Evolutionary conservation across 2,329 filamentous ascomycete species (phyloP), one percentile per base, ranked within the genome.

Genomic region (Davidsoniella virescens): DNA sequence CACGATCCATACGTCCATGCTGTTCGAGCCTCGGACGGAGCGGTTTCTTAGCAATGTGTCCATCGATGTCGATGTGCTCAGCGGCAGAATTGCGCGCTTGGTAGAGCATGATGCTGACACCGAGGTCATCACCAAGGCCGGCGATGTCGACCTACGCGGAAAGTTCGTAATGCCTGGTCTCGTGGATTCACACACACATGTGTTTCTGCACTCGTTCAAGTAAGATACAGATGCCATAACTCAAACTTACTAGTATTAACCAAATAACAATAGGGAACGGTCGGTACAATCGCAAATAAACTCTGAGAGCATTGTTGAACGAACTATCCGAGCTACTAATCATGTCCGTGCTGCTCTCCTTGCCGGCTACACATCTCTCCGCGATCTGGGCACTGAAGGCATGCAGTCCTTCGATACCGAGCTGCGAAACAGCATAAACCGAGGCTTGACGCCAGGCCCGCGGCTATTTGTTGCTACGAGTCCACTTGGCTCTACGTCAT

Each of bases 281-380:
- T 53, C 62, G 5, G 59, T 65, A 4, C 54, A 65, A 4, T 59
- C 70, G 38, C 75, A 79, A 57, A 72, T 76, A 60, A 70, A 74
- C 36, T 73, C 78, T 54, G 73, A 78, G 56, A 73, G 71, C 51
- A 59, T 73, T n/a, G 67, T 75, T 6, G 75, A 80, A 57, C 65
- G 74, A 18, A 65, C 70, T 20, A 67, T 79, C 44, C 70, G 75
- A 16, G 70, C 70, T 0, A 69, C 70, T 6, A 72, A 75, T 53
- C 70, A 76, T 54, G 67, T 67, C 53, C 70, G 69, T 42, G 64
- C 66, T 0, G 74, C 71, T 1, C 63, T 80, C 8, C 60, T 72
- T 17, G 72, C 75, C 0, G 76, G 75, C 5, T 78, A 72, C 62
- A 80, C 73, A 0, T 76, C 73, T 2, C 76, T 75, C 58, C 65